These are phyloP conservation scores for Atkinsonella hypoxylon DNA, from an alignment of 2,329 filamentous ascomycete species.

Conservation along the genomic window DNA sequence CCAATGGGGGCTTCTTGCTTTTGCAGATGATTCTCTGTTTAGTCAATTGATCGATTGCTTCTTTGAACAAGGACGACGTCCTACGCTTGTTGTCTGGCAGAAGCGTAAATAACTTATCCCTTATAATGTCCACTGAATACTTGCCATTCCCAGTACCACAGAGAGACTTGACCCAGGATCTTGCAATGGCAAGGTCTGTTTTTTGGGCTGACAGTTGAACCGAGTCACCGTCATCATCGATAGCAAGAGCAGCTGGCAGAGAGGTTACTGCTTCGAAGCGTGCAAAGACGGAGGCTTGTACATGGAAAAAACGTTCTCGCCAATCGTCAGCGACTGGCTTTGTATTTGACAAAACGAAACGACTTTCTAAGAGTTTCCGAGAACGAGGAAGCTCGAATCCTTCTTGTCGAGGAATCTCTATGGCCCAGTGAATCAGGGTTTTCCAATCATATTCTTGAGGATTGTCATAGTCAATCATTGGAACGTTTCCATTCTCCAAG, in stretches of 20 bases:
- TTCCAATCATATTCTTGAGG: slow-evolving; percentile 57
- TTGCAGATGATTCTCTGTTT: slow-evolving; percentile 43
- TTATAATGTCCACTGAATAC: slow-evolving; percentile 37
- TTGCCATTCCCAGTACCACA: slow-evolving; percentile 39
- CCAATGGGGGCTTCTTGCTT: slow-evolving; percentile 44
- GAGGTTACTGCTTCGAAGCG: slow-evolving; percentile 43
- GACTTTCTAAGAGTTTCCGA: slow-evolving; percentile 29
- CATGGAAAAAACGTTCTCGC: slow-evolving; percentile 45
- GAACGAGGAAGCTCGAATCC: slow-evolving; percentile 36
- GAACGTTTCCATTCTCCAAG: slow-evolving; percentile 50
- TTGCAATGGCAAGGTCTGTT: slow-evolving; percentile 30
- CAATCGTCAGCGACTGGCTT: slow-evolving; percentile 27
- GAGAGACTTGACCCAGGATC: slow-evolving; percentile 48
- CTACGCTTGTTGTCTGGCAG: slow-evolving; percentile 25
- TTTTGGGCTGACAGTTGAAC: slow-evolving; percentile 7
- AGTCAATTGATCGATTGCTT: slow-evolving; percentile 36
- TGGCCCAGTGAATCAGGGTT: slow-evolving; percentile 53
- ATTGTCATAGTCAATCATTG: slow-evolving; percentile 50
- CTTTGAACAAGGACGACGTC: slow-evolving; percentile 33
- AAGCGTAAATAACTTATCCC: slow-evolving; percentile 39
- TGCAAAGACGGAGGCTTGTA: slow-evolving; percentile 41
- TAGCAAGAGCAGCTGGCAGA: slow-evolving; percentile 30
- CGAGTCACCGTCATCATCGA: slow-evolving; percentile 9
- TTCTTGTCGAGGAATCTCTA: slow-evolving; percentile 35
- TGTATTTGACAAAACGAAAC: slow-evolving; percentile 28